phyloP scores from a whole-genome alignment of 352 stramenopile species.

The Pythium vanterpoolii region DNA sequence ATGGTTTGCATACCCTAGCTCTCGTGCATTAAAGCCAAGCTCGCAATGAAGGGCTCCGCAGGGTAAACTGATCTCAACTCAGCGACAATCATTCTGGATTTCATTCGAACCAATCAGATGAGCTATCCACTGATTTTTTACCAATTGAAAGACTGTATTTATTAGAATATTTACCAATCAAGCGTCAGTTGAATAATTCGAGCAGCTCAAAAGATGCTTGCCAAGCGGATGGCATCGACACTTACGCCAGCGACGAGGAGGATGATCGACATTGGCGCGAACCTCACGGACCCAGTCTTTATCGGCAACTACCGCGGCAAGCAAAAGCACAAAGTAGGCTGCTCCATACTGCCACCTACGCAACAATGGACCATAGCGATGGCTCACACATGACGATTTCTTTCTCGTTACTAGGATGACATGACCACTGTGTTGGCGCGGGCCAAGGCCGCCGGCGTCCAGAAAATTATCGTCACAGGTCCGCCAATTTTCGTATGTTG shows the following conservation, averaged over 20 bases:
- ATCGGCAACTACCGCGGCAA: slow-evolving; percentile 79
- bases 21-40: background rate
- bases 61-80: background rate
- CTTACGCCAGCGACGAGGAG: background rate
- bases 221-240: slow-evolving; percentile 1
- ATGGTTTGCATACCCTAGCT: background rate
- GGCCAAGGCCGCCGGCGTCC: slow-evolving; percentile 75
- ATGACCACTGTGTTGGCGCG: slow-evolving; percentile 85
- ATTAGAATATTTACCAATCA: slow-evolving; percentile 2
- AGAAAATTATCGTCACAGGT: slow-evolving; percentile 92
- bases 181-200: background rate
- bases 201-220: background rate
- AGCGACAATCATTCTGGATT: background rate
- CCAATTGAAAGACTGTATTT: background rate
- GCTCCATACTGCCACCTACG: background rate
- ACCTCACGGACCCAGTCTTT: slow-evolving; percentile 88
- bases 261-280: slow-evolving; percentile 90
- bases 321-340: slow-evolving; percentile 60
- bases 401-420: slow-evolving; percentile 49
- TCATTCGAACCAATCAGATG: background rate
- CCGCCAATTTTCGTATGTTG: background rate
- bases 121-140: too few relatives aligned
- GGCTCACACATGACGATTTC: background rate
- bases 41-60: background rate
- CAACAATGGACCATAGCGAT: too few relatives aligned